Percentiles rank a stretch among this genome's conserved stretches.
Conservation (phyloP, 768 basidiomycete genomes). For the Tubosaeta brunneosetosa region DNA sequence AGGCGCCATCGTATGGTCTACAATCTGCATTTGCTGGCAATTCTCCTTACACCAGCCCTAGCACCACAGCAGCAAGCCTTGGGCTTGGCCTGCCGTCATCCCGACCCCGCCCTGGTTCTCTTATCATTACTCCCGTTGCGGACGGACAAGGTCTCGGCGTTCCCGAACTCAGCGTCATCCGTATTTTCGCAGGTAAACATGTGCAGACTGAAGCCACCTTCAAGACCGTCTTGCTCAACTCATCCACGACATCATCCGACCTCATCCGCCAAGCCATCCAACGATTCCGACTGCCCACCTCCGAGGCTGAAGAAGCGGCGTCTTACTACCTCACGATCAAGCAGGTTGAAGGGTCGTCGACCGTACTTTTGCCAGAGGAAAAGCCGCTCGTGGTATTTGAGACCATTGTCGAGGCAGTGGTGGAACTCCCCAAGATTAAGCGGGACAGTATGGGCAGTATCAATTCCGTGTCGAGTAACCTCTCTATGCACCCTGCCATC, state of each 20-base stretch:
- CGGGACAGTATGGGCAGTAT: slow-evolving; percentile 92
- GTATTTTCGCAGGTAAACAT: slow-evolving; percentile 90
- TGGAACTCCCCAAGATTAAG: slow-evolving; percentile 83
- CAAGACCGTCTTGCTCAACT: slow-evolving; percentile 92
- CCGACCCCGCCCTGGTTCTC: slow-evolving; percentile 71
- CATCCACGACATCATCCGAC: slow-evolving; percentile 77
- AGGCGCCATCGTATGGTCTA: slow-evolving; percentile 72
- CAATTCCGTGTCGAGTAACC: slow-evolving; percentile 85
- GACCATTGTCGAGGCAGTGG: slow-evolving; percentile 72
- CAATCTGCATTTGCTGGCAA: slow-evolving; percentile 59
- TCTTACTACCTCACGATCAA: slow-evolving; percentile 89
- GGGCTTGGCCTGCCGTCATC: slow-evolving; percentile 45
- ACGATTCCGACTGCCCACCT: slow-evolving; percentile 76
- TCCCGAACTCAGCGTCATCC: slow-evolving; percentile 88
- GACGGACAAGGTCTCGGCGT: slow-evolving; percentile 61
- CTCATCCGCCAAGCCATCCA: slow-evolving; percentile 91
- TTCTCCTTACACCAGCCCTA: slow-evolving; percentile 39
- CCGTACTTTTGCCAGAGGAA: slow-evolving; percentile 65
- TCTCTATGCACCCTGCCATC: slow-evolving; percentile 95
- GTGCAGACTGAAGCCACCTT: slow-evolving; percentile 94
- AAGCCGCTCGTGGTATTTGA: slow-evolving; percentile 90
- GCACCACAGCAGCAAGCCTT: slow-evolving; percentile 38
- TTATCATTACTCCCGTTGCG: slow-evolving; percentile 59
- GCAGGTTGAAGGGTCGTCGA: slow-evolving; percentile 84
- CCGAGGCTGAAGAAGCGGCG: slow-evolving; percentile 48